Evolutionary conservation across 768 basidiomycete genomes (phyloP), one percentile per base, ranked within the genome.

Genomic region (Pilatotrama ljubarskyi): DNA sequence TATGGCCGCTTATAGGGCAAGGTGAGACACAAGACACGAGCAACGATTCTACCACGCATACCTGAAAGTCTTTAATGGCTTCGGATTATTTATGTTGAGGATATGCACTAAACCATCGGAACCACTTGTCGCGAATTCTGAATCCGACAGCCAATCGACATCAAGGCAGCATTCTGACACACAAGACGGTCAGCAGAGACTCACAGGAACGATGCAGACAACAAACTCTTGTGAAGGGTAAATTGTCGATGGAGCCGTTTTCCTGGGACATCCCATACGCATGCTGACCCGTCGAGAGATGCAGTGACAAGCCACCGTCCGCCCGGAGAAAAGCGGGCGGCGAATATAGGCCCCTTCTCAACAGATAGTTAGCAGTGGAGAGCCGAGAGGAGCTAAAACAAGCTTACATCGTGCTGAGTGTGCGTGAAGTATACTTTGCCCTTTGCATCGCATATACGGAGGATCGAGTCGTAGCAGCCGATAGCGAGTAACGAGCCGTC

Each of bases 331-430:
- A 93, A 94, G 55, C 84, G 82, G 44, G 85, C 81, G 42, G 90
- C 83, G 68, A 93, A 93, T 70, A 93, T 86, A 29, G 91, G 88
- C 55, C 85, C 90, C 89, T 92, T 78, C 74, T 74, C 78, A 72
- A 53, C 67, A 35, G 49, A 35, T 51, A 62, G 64, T 63, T 53
- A 63, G 61, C 40, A 54, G 25, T 13, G 10, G 32, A 9, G 20
- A 6, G 26, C 35, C n/a, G 36, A 5, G 10, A 1, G 18, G 8
- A 55, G 15, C 15, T 11, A n/a, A 18, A 10, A 3, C 7, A 35
- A 8, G 46, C 76, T 72, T 75, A 90, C 90, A 81, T 85, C 76
- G 66, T 92, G 90, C 59, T 84, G 82, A 29, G 76, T 70, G 68
- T 86, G 80, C 25, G 80, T 77, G 65, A 90, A 83, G 72, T 90